These are phyloP conservation scores for Aspergillus udagawae DNA, from an alignment of 2,329 filamentous ascomycete genomes.

Conservation along the genomic window DNA sequence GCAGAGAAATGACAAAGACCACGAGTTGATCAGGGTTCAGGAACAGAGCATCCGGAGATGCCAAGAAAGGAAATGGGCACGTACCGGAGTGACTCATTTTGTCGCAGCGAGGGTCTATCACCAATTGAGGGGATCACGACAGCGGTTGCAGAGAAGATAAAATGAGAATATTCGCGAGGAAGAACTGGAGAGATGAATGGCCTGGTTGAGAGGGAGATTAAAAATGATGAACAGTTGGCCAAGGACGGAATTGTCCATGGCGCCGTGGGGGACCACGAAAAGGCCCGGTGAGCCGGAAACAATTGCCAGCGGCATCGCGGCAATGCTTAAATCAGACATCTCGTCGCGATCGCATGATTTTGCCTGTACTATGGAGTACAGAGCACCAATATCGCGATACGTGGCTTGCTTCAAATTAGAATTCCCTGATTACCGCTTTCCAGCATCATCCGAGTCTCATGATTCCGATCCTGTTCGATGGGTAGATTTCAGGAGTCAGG, in stretches of 20 bases:
- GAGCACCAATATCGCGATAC: background rate
- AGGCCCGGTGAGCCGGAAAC: background rate
- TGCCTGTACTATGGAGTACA: background rate
- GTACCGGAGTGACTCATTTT: background rate
- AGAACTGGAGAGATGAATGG: background rate
- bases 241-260: background rate
- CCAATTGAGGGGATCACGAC: background rate
- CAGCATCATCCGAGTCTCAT: background rate
- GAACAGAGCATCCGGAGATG: constrained; percentile 4
- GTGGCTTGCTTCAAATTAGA: background rate
- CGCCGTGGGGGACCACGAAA: background rate
- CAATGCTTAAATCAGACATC: background rate
- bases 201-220: background rate
- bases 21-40: background rate
- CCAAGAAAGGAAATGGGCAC: constrained; percentile 6
- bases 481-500: background rate
- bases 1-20: background rate
- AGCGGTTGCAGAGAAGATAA: background rate
- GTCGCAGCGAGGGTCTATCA: background rate
- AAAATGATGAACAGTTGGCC: background rate
- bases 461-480: background rate
- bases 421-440: background rate
- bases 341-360: background rate
- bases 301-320: background rate
- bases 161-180: background rate